These are phyloP conservation scores for Geosmithia flava DNA, from an alignment of 2,329 filamentous ascomycete genomes.

Conservation along the genomic window DNA sequence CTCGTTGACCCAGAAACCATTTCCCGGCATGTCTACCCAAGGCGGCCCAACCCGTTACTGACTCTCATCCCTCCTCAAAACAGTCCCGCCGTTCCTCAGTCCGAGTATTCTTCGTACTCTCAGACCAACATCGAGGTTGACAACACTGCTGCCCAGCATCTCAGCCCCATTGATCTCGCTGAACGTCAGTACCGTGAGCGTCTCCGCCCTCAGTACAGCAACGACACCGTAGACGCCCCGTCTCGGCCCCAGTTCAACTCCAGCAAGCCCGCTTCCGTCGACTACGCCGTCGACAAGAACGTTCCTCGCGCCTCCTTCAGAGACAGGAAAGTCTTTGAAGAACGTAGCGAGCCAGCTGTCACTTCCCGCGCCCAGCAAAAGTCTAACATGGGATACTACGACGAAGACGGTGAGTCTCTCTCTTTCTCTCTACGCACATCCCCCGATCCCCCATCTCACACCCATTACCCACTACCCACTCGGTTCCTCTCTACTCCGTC, in stretches of 20 bases:
- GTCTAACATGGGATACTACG: slow-evolving; percentile 54
- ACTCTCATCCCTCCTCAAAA: slow-evolving; percentile 1
- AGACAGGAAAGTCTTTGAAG: slow-evolving; percentile 44
- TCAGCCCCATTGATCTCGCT: slow-evolving; percentile 46
- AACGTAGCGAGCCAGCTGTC: not conserved
- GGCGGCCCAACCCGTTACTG: slow-evolving; percentile 5
- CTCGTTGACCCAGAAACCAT: slow-evolving; percentile 12
- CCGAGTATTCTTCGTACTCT: slow-evolving; percentile 39
- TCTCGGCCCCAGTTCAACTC: slow-evolving; percentile 10
- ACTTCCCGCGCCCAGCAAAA: slow-evolving; percentile 26
- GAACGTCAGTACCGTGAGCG: slow-evolving; percentile 56
- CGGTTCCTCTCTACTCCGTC: slow-evolving; percentile 1
- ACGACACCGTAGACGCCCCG: slow-evolving; percentile 11
- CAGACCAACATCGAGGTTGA: slow-evolving; percentile 51
- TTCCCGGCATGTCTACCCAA: slow-evolving; percentile 10
- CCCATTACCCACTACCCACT: not conserved
- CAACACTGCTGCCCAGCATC: slow-evolving; percentile 19
- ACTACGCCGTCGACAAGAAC: slow-evolving; percentile 26
- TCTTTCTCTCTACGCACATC: not conserved
- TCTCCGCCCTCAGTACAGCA: slow-evolving; percentile 24
- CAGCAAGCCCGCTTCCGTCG: slow-evolving; percentile 14
- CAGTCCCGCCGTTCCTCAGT: slow-evolving; percentile 17
- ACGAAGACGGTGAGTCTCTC: slow-evolving; percentile 41
- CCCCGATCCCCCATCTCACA: not conserved
- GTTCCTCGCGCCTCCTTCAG: slow-evolving; percentile 32